These are phyloP conservation scores for Suillus lakei DNA, from an alignment of 768 basidiomycete species.

Conservation along the genomic window DNA sequence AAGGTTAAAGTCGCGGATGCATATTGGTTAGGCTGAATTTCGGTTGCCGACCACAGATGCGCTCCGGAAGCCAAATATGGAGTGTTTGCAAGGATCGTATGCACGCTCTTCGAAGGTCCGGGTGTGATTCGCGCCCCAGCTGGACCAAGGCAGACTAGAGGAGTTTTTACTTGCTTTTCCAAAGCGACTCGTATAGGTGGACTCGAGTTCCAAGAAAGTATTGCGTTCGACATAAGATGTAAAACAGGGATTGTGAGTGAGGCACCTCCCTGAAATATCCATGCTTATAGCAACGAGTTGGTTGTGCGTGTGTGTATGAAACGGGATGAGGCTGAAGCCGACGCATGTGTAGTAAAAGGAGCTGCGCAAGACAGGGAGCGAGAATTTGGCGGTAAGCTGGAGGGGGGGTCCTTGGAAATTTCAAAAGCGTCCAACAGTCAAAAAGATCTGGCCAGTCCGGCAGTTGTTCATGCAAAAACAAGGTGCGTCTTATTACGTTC, in stretches of 20 bases:
- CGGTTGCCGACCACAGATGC: neutral
- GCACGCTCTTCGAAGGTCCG: neutral
- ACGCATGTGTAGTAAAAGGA: neutral
- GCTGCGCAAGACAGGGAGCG: neutral
- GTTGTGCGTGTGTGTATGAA: neutral
- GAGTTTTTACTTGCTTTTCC: neutral
- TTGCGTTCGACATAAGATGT: neutral
- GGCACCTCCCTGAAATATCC: neutral
- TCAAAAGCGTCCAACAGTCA: too few relatives aligned
- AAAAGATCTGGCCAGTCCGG: too few relatives aligned
- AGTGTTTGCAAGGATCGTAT: too few relatives aligned
- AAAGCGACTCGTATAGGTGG: neutral
- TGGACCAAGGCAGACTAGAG: neutral
- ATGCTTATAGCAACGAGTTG: neutral
- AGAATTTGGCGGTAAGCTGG: neutral
- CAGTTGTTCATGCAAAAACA: too few relatives aligned
- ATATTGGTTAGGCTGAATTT: neutral
- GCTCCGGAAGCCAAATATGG: neutral
- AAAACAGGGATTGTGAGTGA: neutral
- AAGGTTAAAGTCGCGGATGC: constrained; percentile 1
- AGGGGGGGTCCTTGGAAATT: too few relatives aligned
- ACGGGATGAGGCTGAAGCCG: neutral
- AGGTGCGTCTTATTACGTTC: too few relatives aligned
- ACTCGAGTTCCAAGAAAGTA: neutral
- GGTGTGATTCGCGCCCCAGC: neutral